A percentile compares a stretch with the other conserved stretches of the same genome.
Conservation (phyloP, 345 rosid species). For the Euphorbia pulcherrima region DNA sequence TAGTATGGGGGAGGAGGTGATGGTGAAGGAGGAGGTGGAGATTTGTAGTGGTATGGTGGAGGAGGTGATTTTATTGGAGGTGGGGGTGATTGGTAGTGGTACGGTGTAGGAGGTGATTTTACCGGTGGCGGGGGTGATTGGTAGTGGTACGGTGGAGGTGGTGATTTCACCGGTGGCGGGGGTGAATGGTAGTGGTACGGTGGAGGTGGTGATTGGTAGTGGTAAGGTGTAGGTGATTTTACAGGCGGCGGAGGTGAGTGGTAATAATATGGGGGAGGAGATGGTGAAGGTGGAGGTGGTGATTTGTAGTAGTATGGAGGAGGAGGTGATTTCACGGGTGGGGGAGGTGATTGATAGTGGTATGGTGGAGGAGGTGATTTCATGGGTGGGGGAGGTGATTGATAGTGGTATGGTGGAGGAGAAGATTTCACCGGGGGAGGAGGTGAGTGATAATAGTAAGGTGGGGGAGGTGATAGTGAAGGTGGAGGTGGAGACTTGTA, state of each 20-base stretch:
- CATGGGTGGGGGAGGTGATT: neutral
- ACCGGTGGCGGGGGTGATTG: neutral
- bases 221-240: neutral
- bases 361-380: slow-evolving; percentile 9
- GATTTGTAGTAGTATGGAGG: slow-evolving; percentile 15
- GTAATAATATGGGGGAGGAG: slow-evolving; percentile 11
- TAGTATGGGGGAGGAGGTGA: slow-evolving; percentile 23
- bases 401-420: slow-evolving; percentile 5
- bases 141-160: slow-evolving; percentile 9
- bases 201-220: neutral
- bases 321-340: slow-evolving; percentile 2
- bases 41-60: neutral
- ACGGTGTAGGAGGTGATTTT: neutral
- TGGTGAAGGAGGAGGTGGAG: neutral
- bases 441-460: slow-evolving; percentile 2
- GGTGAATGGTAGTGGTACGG: slow-evolving; percentile 13
- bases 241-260: slow-evolving; percentile 11
- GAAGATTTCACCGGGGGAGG: slow-evolving; percentile 1
- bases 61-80: neutral
- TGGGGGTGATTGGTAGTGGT: slow-evolving; percentile 5
- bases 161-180: neutral
- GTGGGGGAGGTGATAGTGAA: neutral
- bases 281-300: neutral
- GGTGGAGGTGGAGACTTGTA: slow-evolving; percentile 6
- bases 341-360: slow-evolving; percentile 6